Conservation (phyloP, 2,329 filamentous ascomycete genomes). For the Helotiales sp. region DNA sequence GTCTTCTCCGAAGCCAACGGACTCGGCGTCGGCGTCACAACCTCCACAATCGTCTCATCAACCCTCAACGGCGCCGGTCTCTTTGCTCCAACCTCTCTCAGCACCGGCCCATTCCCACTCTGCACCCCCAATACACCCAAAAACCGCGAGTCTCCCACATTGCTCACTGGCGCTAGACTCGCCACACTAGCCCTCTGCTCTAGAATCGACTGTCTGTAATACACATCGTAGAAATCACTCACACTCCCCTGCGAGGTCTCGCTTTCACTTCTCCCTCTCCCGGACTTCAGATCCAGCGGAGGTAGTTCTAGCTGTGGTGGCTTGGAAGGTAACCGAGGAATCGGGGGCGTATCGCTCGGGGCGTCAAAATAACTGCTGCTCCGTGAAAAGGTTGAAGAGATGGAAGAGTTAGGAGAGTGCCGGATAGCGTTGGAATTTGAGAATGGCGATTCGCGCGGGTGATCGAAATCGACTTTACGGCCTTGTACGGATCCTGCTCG, state of each 20-base stretch:
- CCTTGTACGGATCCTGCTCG: constrained; percentile 32
- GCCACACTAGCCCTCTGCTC: constrained; percentile 13
- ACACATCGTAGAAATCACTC: constrained; percentile 36
- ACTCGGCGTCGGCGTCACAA: constrained; percentile 14
- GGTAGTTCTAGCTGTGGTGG: background rate
- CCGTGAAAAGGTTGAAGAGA: constrained; percentile 10
- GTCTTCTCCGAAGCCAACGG: constrained; percentile 3
- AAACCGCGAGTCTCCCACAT: background rate
- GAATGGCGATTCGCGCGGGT: constrained; percentile 30
- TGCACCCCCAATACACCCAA: background rate
- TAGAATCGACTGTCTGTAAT: constrained; percentile 31
- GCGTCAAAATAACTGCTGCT: background rate
- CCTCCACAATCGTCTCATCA: constrained; percentile 22
- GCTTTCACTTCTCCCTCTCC: constrained; percentile 15
- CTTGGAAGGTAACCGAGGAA: background rate
- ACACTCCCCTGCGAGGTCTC: constrained; percentile 28
- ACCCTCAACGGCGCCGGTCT: constrained; percentile 16
- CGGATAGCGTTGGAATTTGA: constrained; percentile 39
- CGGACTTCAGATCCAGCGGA: background rate
- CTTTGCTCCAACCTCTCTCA: background rate
- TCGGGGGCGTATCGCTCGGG: background rate
- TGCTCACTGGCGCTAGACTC: background rate
- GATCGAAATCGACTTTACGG: constrained; percentile 31
- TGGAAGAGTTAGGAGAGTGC: constrained; percentile 19
- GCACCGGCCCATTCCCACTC: background rate